phyloP scores from a whole-genome alignment of 2,329 filamentous ascomycete genomes.

The Fusarium oxysporum region DNA sequence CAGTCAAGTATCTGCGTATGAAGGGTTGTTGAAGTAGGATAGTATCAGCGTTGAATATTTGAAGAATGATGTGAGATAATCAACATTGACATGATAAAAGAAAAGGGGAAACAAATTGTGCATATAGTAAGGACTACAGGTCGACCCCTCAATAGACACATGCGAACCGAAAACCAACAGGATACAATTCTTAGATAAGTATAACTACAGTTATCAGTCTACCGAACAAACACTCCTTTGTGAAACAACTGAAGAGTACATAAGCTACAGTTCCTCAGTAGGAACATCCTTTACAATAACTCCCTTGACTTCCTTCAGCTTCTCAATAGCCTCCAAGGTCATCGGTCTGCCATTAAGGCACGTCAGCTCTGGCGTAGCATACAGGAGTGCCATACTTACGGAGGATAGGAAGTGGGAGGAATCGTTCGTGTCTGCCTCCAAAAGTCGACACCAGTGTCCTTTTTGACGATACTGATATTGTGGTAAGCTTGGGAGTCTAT shows the following conservation, averaged over 20 bases:
- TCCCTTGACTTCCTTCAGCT: constrained; percentile 8
- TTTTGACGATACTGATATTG: background rate
- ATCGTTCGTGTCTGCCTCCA: constrained; percentile 11
- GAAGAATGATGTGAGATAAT: fast-evolving
- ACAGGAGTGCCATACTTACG: background rate
- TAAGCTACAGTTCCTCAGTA: background rate
- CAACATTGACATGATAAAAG: fast-evolving
- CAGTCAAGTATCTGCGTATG: fast-evolving
- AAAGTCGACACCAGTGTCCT: constrained; percentile 4
- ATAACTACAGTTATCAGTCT: background rate
- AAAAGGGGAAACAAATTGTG: background rate
- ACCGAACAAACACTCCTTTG: fast-evolving
- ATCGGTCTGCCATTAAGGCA: background rate
- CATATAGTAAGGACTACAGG: fast-evolving
- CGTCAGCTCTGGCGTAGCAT: fast-evolving
- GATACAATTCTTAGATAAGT: background rate
- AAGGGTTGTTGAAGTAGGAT: fast-evolving
- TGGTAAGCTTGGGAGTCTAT: fast-evolving
- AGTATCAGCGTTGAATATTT: fast-evolving
- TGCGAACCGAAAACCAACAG: fast-evolving
- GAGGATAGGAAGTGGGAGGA: constrained; percentile 15
- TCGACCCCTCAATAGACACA: fast-evolving
- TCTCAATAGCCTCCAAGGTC: constrained; percentile 15
- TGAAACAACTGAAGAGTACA: fast-evolving
- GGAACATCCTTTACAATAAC: background rate